These are phyloP conservation scores for Mycena albidolilacea DNA, from an alignment of 768 basidiomycete genomes.

Conservation along the genomic window DNA sequence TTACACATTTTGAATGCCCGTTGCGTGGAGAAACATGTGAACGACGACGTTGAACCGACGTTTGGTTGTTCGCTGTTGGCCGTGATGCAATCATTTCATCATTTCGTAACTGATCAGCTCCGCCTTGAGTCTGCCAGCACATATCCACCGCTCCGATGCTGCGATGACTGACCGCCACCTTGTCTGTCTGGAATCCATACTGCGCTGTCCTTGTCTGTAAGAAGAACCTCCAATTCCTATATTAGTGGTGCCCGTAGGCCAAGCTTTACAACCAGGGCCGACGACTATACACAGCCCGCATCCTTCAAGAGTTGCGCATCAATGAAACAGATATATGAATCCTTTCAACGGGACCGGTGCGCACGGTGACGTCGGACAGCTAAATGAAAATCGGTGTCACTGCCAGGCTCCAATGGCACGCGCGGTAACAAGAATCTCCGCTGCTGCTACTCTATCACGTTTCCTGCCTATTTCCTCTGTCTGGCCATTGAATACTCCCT, in stretches of 20 bases:
- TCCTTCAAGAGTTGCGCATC: background rate
- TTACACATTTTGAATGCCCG: background rate
- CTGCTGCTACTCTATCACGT: background rate
- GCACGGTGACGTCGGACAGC: constrained; percentile 1
- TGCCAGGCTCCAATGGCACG: background rate
- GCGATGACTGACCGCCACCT: background rate
- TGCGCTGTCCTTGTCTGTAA: background rate
- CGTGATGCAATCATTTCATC: background rate
- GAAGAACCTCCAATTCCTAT: background rate
- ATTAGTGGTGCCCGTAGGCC: background rate
- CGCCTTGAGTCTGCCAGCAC: background rate
- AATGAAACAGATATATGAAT: background rate
- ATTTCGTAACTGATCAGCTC: background rate
- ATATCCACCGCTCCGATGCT: background rate
- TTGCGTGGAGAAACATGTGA: background rate
- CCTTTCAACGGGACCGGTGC: background rate
- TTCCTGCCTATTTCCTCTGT: background rate
- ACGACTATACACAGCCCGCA: background rate
- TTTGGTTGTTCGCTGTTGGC: background rate
- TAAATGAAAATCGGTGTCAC: constrained; percentile 3
- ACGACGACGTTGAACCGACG: background rate
- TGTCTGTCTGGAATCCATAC: background rate
- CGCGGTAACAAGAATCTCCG: constrained; percentile 1
- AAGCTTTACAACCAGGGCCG: background rate
- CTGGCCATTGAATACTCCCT: background rate